Conservation (phyloP, 257 asterid genomes). For the Linaria vulgaris region DNA sequence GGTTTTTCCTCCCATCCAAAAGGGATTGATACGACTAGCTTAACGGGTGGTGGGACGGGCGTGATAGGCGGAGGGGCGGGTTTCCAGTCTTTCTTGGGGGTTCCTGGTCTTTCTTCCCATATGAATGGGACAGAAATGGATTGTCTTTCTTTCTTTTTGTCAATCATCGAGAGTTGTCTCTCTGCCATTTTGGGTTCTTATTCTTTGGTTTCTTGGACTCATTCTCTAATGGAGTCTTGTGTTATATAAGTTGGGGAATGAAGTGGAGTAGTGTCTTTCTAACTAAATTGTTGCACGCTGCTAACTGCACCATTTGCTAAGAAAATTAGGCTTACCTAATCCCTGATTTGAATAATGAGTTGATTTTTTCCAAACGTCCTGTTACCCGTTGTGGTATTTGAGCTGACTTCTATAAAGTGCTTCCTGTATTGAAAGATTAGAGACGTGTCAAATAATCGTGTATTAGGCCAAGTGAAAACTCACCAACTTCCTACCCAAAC, state of each 20-base stretch:
- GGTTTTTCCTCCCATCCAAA: slow-evolving; percentile 93
- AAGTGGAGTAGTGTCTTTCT: slow-evolving; percentile 58
- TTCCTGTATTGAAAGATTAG: slow-evolving; percentile 18
- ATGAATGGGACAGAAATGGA: slow-evolving; percentile 74
- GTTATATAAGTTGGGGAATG: slow-evolving; percentile 2
- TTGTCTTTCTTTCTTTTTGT: slow-evolving; percentile 52
- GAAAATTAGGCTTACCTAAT: slow-evolving; percentile 65
- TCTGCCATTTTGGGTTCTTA: slow-evolving; percentile 49
- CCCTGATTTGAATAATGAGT: slow-evolving; percentile 28
- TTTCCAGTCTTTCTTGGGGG: slow-evolving; percentile 79
- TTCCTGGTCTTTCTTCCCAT: slow-evolving; percentile 88
- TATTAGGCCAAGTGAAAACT: background rate
- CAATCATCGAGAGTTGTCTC: slow-evolving; percentile 36
- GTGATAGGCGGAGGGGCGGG: slow-evolving; percentile 33
- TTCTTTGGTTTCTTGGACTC: slow-evolving; percentile 14
- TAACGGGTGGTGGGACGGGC: slow-evolving; percentile 38
- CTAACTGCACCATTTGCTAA: slow-evolving; percentile 46
- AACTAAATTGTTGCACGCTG: slow-evolving; percentile 48
- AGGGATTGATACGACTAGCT: slow-evolving; percentile 71
- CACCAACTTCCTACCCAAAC: background rate
- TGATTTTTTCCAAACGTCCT: slow-evolving; percentile 11
- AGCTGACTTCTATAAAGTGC: background rate
- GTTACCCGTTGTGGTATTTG: background rate
- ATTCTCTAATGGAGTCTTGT: slow-evolving; percentile 10
- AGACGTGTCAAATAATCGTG: background rate